These are phyloP conservation scores for Kernera saxatilis DNA, from an alignment of 345 rosid genomes.

Conservation along the genomic window DNA sequence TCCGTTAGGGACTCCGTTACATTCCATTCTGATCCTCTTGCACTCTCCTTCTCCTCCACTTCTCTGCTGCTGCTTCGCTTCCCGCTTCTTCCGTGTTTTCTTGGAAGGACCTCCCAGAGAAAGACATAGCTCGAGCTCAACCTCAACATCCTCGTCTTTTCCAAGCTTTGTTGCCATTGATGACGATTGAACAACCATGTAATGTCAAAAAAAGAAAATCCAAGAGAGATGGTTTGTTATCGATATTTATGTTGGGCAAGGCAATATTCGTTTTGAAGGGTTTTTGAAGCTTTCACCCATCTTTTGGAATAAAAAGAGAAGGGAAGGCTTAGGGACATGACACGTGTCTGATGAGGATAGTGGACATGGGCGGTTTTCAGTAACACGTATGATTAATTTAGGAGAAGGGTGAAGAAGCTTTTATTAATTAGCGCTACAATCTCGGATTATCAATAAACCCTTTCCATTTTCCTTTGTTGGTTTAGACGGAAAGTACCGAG, in stretches of 20 bases:
- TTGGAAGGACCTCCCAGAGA: conserved; percentile 51
- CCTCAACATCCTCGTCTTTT: conserved; percentile 31
- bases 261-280: background rate
- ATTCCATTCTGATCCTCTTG: conserved; percentile 25
- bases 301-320: conserved; percentile 1
- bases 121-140: conserved; percentile 57
- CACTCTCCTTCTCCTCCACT: conserved; percentile 16
- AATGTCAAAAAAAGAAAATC: background rate
- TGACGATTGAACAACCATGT: conserved; percentile 2
- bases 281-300: conserved; percentile 2
- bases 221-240: background rate
- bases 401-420: conserved; percentile 24
- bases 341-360: conserved; percentile 40
- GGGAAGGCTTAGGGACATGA: background rate
- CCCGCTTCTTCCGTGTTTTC: conserved; percentile 46
- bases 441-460: conserved; percentile 31
- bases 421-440: conserved; percentile 28
- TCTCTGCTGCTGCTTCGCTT: conserved; percentile 33
- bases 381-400: conserved; percentile 36
- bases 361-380: conserved; percentile 16
- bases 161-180: conserved; percentile 27
- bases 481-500: background rate
- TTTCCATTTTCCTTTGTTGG: background rate
- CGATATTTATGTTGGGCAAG: background rate
- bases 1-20: conserved; percentile 3